Conservation (phyloP, 148 eudicot species). For the Silene uniflora region DNA sequence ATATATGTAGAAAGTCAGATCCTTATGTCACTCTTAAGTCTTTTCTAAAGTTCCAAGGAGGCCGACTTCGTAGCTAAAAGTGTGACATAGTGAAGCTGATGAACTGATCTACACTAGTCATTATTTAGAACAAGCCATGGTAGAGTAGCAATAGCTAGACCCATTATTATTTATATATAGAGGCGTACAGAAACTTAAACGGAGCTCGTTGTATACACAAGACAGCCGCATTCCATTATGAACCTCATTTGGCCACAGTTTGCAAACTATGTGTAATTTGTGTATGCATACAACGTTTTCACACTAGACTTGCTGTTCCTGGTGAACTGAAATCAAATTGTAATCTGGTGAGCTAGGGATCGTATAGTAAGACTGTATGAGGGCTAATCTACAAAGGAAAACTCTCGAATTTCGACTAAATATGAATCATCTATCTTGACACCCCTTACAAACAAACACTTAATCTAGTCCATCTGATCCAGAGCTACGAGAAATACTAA, state of each 20-base stretch:
- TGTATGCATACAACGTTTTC: neutral
- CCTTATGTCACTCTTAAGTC: too few relatives aligned
- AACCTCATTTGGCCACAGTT: neutral
- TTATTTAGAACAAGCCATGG: neutral
- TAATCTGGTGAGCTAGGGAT: neutral
- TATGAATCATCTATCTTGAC: constrained; percentile 2
- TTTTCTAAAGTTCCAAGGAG: too few relatives aligned
- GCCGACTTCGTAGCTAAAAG: neutral
- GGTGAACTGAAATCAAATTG: constrained; percentile 1
- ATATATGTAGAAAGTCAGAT: neutral
- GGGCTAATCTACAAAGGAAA: neutral
- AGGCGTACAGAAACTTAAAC: neutral
- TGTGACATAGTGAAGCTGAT: neutral
- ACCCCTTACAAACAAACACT: neutral
- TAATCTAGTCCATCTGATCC: neutral
- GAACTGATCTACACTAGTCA: neutral
- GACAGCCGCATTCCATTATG: neutral
- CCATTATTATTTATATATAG: neutral
- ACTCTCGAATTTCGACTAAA: neutral
- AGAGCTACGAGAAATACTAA: neutral
- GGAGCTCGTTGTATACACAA: neutral
- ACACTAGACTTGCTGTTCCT: too few relatives aligned
- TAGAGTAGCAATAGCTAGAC: neutral
- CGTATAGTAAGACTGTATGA: neutral
- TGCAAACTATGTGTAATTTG: neutral